These are phyloP conservation scores for Cyclostephanos invisitatus DNA, from an alignment of 108 stramenopile genomes.

Conservation along the genomic window DNA sequence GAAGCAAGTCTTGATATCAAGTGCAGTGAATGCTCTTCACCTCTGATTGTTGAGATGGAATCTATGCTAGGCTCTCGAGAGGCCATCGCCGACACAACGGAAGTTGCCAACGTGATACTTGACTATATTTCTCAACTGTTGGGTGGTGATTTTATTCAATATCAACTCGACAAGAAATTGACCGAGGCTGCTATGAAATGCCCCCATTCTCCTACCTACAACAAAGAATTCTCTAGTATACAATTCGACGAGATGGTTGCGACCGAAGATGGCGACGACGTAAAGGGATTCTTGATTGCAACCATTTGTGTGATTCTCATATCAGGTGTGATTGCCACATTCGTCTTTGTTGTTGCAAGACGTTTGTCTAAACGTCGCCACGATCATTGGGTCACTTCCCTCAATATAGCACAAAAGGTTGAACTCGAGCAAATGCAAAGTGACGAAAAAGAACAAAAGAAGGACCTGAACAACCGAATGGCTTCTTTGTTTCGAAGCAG, in stretches of 20 bases:
- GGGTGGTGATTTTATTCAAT: constrained; percentile 62
- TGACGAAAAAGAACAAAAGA: constrained; percentile 17
- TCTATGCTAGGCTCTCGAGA: constrained; percentile 46
- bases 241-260: constrained; percentile 47
- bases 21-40: constrained; percentile 67
- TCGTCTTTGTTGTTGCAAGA: constrained; percentile 32
- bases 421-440: constrained; percentile 19
- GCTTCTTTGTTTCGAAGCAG: constrained; percentile 52
- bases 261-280: constrained; percentile 20
- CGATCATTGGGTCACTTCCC: constrained; percentile 33
- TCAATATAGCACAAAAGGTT: constrained; percentile 31
- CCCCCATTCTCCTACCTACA: constrained; percentile 59
- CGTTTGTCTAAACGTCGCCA: constrained; percentile 54
- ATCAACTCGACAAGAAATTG: constrained; percentile 61
- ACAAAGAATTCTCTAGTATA: constrained; percentile 31
- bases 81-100: constrained; percentile 54
- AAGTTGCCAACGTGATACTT: constrained; percentile 55
- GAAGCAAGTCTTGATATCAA: constrained; percentile 53
- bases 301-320: constrained; percentile 32
- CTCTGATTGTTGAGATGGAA: constrained; percentile 58
- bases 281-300: constrained; percentile 49
- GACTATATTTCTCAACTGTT: constrained; percentile 49
- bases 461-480: constrained; percentile 46
- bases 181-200: constrained; percentile 62
- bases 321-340: constrained; percentile 22